phyloP scores from a whole-genome alignment of 768 basidiomycete genomes.

The Trametes elegans region DNA sequence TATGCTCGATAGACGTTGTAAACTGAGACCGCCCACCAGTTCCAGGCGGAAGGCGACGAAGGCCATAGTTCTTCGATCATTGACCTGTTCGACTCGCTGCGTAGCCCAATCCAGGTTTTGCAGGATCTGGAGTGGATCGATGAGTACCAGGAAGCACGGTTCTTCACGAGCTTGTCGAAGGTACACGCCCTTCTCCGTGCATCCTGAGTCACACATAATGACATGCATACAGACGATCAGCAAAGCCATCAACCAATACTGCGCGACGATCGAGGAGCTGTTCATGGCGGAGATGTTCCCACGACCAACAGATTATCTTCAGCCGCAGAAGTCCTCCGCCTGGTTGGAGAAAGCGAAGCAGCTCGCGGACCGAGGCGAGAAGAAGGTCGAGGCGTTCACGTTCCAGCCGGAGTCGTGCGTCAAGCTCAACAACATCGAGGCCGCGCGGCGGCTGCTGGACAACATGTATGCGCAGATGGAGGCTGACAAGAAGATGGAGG shows the following conservation, averaged over 20 bases:
- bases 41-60: constrained; percentile 73
- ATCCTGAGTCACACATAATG: not conserved
- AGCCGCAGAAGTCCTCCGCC: constrained; percentile 83
- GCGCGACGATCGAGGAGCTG: constrained; percentile 77
- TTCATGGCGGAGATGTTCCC: constrained; percentile 98
- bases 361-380: constrained; percentile 75
- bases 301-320: constrained; percentile 70
- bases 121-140: constrained; percentile 93
- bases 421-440: constrained; percentile 96
- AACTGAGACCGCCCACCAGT: constrained; percentile 40
- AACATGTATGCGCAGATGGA: constrained; percentile 92
- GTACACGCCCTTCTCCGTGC: constrained; percentile 39
- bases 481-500: constrained; percentile 79
- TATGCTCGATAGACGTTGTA: not conserved
- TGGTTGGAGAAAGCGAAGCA: constrained; percentile 86
- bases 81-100: constrained; percentile 92
- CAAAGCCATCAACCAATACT: constrained; percentile 91
- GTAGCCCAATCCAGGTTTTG: constrained; percentile 86
- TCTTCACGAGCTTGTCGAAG: constrained; percentile 87
- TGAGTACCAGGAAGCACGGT: constrained; percentile 82
- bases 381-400: constrained; percentile 92
- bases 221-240: constrained; percentile 87
- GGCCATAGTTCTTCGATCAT: constrained; percentile 97
- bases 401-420: constrained; percentile 93
- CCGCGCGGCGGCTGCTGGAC: constrained; percentile 86